These are phyloP conservation scores for Pythium myriotylum DNA, from an alignment of 352 stramenopile species.

Conservation along the genomic window DNA sequence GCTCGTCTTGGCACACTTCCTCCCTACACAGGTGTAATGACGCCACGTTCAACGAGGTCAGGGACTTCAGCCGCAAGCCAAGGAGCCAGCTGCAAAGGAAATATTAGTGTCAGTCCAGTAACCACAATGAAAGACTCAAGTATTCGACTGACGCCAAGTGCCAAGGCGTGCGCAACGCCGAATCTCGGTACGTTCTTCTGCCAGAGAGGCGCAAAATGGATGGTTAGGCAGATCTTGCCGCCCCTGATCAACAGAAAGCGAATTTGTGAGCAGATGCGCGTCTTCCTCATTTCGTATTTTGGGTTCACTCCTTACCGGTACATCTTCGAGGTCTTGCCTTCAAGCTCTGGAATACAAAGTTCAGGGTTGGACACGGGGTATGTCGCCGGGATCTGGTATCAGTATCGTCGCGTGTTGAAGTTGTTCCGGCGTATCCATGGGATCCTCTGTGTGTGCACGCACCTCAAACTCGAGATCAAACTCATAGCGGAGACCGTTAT, in stretches of 20 bases:
- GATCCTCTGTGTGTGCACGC: too few relatives aligned
- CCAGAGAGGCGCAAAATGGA: slow-evolving; percentile 90
- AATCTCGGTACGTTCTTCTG: slow-evolving; percentile 89
- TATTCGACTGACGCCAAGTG: slow-evolving; percentile 85
- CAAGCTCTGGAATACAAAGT: slow-evolving; percentile 85
- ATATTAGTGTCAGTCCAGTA: not conserved
- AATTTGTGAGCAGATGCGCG: not conserved
- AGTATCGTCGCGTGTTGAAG: too few relatives aligned
- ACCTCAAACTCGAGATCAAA: slow-evolving; percentile 88
- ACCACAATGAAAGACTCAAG: too few relatives aligned
- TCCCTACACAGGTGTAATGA: slow-evolving; percentile 70
- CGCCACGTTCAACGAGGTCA: slow-evolving; percentile 76
- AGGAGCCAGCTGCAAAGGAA: slow-evolving; percentile 60
- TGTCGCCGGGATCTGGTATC: slow-evolving; percentile 66
- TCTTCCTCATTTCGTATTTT: not conserved
- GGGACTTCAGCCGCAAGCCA: slow-evolving; percentile 89
- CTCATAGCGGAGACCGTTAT: slow-evolving; percentile 86
- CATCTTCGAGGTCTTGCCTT: slow-evolving; percentile 92
- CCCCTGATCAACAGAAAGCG: slow-evolving; percentile 31
- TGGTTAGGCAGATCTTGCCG: slow-evolving; percentile 88
- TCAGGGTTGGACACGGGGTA: slow-evolving; percentile 85
- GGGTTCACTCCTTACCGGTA: slow-evolving; percentile 50
- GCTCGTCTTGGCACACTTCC: not conserved
- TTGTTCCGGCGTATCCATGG: too few relatives aligned
- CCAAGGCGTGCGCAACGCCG: slow-evolving; percentile 82